A percentile compares a stretch with the other conserved stretches of the same genome.
Conservation (phyloP, 495 filamentous ascomycete genomes). For the Tuber indicum region DNA sequence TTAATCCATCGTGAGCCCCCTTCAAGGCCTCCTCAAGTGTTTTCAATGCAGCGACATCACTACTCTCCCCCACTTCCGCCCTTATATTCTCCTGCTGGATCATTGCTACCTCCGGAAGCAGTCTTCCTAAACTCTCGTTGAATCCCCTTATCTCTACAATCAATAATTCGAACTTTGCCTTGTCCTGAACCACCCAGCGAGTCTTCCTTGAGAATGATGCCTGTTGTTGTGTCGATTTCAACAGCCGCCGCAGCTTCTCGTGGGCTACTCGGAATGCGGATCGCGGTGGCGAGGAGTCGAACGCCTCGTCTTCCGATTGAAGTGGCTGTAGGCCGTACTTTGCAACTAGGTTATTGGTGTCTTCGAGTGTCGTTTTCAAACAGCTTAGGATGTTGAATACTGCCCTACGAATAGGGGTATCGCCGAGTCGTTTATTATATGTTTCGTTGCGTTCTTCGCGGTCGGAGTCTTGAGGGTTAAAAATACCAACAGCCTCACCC, state of each 20-base stretch:
- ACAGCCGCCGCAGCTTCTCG: background rate
- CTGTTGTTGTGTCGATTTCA: background rate
- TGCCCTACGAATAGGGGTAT: background rate
- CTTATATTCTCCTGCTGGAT: slow-evolving; percentile 5
- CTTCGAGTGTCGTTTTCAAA: slow-evolving; percentile 8
- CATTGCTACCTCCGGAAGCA: background rate
- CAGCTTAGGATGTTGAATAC: slow-evolving; percentile 10
- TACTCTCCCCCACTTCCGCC: slow-evolving; percentile 7
- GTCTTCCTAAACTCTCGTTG: slow-evolving; percentile 5
- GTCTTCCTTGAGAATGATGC: slow-evolving; percentile 1
- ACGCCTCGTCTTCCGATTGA: background rate
- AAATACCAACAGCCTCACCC: slow-evolving; percentile 14
- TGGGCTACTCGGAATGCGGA: background rate
- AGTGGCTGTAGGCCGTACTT: slow-evolving; percentile 3
- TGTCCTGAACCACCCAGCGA: slow-evolving; percentile 9
- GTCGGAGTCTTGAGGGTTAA: slow-evolving; percentile 8
- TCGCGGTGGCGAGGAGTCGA: background rate
- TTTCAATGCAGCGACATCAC: slow-evolving; percentile 3
- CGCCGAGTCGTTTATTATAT: slow-evolving; percentile 3
- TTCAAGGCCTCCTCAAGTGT: slow-evolving; percentile 6
- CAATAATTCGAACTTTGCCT: slow-evolving; percentile 8
- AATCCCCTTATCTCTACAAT: slow-evolving; percentile 1
- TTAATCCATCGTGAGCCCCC: slow-evolving; percentile 4
- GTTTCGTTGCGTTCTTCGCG: background rate
- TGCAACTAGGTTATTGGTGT: background rate